Conservation (phyloP, 2,329 filamentous ascomycete species). For the Metarhizium album region DNA sequence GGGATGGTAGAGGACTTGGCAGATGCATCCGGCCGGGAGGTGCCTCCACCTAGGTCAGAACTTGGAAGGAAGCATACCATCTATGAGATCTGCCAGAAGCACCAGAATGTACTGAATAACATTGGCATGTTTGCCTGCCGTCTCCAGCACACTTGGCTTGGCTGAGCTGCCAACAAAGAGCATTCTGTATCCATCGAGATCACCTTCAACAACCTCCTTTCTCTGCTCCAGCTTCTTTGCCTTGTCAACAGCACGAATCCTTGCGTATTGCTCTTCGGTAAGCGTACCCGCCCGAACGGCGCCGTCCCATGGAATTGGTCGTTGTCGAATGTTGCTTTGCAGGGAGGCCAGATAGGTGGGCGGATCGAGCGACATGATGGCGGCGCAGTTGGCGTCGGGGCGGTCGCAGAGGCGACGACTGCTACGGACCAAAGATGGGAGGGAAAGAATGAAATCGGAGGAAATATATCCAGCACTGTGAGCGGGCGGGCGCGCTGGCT, state of each 20-base stretch:
- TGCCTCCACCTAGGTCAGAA: background rate
- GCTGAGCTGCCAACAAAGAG: constrained; percentile 72
- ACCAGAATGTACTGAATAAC: constrained; percentile 94
- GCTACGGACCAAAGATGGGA: background rate
- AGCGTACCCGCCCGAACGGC: constrained; percentile 88
- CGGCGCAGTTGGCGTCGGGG: constrained; percentile 9
- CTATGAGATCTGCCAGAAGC: constrained; percentile 74
- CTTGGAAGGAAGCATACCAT: constrained; percentile 52
- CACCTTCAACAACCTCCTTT: constrained; percentile 67
- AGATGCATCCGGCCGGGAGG: background rate
- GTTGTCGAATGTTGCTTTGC: constrained; percentile 92
- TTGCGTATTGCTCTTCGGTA: constrained; percentile 85
- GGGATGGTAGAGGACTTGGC: background rate
- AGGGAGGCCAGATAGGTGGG: constrained; percentile 76
- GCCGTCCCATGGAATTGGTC: constrained; percentile 96
- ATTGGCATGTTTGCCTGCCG: constrained; percentile 74
- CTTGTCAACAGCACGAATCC: constrained; percentile 95
- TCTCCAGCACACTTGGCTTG: constrained; percentile 64
- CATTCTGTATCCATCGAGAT: constrained; percentile 68
- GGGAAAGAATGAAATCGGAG: background rate
- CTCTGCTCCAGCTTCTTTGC: constrained; percentile 78
- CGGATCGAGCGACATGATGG: constrained; percentile 76
- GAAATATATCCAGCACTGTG: background rate
- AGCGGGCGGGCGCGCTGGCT: background rate
- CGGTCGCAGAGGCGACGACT: constrained; percentile 17